Evolutionary conservation across 805 yeast genomes (phyloP).

Genomic region (Saccharomycopsis selenospora): DNA sequence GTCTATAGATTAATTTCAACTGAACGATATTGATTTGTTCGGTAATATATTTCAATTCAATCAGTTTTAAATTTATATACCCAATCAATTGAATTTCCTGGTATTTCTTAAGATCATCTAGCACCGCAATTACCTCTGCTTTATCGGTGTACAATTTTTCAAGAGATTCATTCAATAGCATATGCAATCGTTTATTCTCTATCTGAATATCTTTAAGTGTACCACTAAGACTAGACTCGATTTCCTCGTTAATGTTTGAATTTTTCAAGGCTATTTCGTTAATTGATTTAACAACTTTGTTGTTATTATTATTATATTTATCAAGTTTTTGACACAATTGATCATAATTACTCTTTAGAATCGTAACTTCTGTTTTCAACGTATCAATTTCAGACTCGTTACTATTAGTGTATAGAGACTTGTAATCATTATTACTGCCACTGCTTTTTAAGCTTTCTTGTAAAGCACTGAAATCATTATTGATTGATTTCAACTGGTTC

Average conservation of each 20-base stretch:
- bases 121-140: constrained; percentile 4
- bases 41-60: constrained; percentile 1
- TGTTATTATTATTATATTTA: constrained; percentile 13
- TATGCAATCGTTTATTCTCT: constrained; percentile 6
- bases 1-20: background rate
- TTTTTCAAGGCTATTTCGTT: constrained; percentile 18
- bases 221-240: constrained; percentile 8
- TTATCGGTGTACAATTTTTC: constrained; percentile 5
- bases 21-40: constrained; percentile 1
- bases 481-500: background rate
- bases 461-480: background rate
- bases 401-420: too few species aligned
- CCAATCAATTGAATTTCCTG: constrained; percentile 3
- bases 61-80: constrained; percentile 3
- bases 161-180: constrained; percentile 1
- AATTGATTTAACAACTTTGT: constrained; percentile 12
- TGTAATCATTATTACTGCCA: background rate
- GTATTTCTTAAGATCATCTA: constrained; percentile 7
- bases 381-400: background rate
- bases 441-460: constrained; percentile 2
- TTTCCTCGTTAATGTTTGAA: constrained; percentile 14
- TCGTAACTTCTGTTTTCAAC: constrained; percentile 6
- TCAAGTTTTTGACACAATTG: constrained; percentile 3
- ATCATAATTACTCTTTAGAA: constrained; percentile 2
- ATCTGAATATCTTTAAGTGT: constrained; percentile 9